Base-by-base conservation (phyloP, 179 eudicot genomes). In the Beta lomatogona region DNA sequence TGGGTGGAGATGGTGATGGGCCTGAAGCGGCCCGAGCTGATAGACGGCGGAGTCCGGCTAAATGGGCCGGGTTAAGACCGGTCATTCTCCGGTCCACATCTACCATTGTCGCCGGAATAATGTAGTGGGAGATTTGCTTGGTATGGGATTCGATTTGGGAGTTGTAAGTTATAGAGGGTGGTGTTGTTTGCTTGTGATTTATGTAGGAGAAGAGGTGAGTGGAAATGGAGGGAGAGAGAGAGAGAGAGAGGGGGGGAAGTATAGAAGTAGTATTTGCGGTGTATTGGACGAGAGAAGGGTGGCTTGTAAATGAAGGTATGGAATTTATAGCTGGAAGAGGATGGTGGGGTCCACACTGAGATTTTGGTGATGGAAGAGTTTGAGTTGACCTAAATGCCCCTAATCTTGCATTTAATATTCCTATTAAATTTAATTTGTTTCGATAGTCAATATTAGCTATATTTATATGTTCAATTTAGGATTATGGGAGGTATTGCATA, bases 41-140 rank as follows among this genome's bases (percentile, higher is more conserved):
- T 84, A 95, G 98, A 4, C 98, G 98, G 66, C 98, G 97, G 65
- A 95, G 94, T 6, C 98, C 98, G 82, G 98, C 98, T 0, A 91
- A 21, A 75, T 93, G 98, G 58, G 97, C 90, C 61, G 94, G 97
- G 87, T 93, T 95, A 1, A 95, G 85, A 28, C 97, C 97, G 67
- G 90, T 77, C 95, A 95, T 93, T 81, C 98, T 88, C 63, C 98
- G 87, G 88, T 95, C 98, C 0, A 95, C 98, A 87, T 95, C 98
- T 22, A 95, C 98, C 98, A 95, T 95, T 76, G 9, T 84, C 11
- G 61, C 3, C 0, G 61, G 4, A 1, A 76, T 44, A 73, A 31
- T 54, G 19, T 52, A 14, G 46, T 28, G 14, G 45, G 13, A 31
- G 9, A 16, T 18, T 1, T n/a, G 28, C 4, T 4, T 19, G 22